These are phyloP conservation scores for Suillus sp. DNA, from an alignment of 768 basidiomycete genomes.

Conservation along the genomic window DNA sequence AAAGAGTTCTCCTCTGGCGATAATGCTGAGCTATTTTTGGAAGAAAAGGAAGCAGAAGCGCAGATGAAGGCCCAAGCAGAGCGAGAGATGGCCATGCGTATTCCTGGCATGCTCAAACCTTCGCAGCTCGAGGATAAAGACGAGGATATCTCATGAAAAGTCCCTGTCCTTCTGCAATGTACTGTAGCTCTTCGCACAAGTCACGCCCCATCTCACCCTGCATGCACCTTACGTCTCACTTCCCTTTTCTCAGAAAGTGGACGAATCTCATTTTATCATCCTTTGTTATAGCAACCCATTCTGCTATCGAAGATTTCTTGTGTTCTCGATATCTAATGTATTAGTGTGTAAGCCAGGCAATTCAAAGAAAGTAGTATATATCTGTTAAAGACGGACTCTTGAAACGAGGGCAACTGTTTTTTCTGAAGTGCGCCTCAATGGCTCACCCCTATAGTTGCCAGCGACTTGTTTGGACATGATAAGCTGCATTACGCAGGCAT, in stretches of 20 bases:
- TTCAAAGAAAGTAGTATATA: conserved; percentile 21
- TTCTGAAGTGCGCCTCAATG: too few relatives aligned
- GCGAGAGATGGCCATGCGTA: conserved; percentile 85
- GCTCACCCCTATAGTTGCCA: too few relatives aligned
- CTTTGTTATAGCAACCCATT: conserved; percentile 23
- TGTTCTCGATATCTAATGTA: conserved; percentile 40
- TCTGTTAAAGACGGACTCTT: background rate
- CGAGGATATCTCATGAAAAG: conserved; percentile 60
- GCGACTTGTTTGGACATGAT: too few relatives aligned
- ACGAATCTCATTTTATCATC: conserved; percentile 26
- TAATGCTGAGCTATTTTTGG: conserved; percentile 88
- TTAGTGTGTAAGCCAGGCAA: conserved; percentile 38
- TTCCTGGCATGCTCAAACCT: conserved; percentile 98
- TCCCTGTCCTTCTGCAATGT: conserved; percentile 29
- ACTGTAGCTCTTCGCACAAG: conserved; percentile 34
- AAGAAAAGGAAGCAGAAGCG: conserved; percentile 91
- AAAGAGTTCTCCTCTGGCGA: conserved; percentile 95
- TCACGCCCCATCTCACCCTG: conserved; percentile 4
- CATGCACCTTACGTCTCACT: conserved; percentile 20
- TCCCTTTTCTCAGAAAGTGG: conserved; percentile 26
- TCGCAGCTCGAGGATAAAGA: conserved; percentile 94
- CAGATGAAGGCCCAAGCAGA: conserved; percentile 80
- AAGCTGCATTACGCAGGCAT: too few relatives aligned
- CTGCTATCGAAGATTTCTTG: conserved; percentile 34
- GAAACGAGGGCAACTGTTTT: background rate